Base-by-base conservation (phyloP, 2,329 filamentous ascomycete species). In the Westerdykella sp. region DNA sequence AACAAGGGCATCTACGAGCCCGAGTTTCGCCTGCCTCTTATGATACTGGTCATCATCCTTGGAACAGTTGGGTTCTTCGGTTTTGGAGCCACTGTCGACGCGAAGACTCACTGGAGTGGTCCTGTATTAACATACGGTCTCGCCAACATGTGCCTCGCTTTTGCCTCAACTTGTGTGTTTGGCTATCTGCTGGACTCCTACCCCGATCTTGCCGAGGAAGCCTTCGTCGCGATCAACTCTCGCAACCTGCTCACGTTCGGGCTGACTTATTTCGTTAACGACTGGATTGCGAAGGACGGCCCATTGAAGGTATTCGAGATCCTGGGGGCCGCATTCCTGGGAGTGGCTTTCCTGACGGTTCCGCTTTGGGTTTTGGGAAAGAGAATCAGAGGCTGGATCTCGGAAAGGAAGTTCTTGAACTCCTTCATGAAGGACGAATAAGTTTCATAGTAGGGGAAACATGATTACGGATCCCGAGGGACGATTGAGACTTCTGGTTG, bases 331-430 rank as follows among this genome's bases (percentile, higher is more conserved):
- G 55, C 52, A 25, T 75, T 74, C 43, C 49, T 76, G 2, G 67
- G 55, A 4, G 71, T 76, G 9, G 68, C 69, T 42, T 48, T 67
- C 25, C 52, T 75, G 51, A 75, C 73, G 1, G 66, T 76, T 13
- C 73, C 73, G 1, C 50, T 76, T 28, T 77, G 73, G 70, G 63
- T 76, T 6, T 75, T 62, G 49, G 73, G 73, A 5, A 76, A 76
- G 62, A 66, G 63, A 44, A 64, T 69, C 22, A 63, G 73, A 36
- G 65, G 65, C 25, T 68, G 60, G 47, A 73, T 72, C 43, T 67
- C 68, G 5, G 62, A 70, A 40, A 73, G 70, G 41, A 46, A 67
- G 43, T 62, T 54, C 37, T 45, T 63, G 48, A 52, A 54, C 34
- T 48, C 53, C 6, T 60, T 63, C 25, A 61, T 62, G 59, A 53